Conservation (phyloP, 306 rosid genomes). For the Cicer arietinum region DNA sequence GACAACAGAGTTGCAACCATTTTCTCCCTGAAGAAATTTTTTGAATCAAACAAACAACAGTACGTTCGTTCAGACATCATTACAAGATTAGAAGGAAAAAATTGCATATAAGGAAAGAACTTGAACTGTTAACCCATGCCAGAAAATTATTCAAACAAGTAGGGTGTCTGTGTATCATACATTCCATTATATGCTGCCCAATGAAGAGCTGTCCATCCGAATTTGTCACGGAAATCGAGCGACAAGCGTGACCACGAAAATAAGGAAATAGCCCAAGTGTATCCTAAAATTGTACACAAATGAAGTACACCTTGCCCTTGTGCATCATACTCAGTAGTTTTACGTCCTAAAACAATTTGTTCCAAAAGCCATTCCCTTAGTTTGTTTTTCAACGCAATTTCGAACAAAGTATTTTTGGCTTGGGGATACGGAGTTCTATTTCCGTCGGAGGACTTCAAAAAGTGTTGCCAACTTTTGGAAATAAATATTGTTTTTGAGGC, state of each 20-base stretch:
- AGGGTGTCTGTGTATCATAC: constrained; percentile 42
- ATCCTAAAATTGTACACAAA: constrained; percentile 76
- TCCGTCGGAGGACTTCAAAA: constrained; percentile 60
- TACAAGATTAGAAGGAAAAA: constrained; percentile 30
- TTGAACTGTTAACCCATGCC: no score
- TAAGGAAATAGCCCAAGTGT: constrained; percentile 74
- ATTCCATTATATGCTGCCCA: constrained; percentile 95
- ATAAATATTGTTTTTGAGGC: constrained; percentile 60
- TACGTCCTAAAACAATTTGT: constrained; percentile 60
- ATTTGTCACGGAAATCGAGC: constrained; percentile 82
- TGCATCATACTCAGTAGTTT: constrained; percentile 66
- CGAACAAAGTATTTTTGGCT: constrained; percentile 70
- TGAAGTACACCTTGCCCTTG: constrained; percentile 92
- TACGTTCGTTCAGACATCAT: constrained; percentile 11
- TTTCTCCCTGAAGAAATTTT: constrained; percentile 66
- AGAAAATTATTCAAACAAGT: constrained; percentile 28
- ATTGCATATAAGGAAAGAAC: not conserved
- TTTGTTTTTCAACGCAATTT: constrained; percentile 67
- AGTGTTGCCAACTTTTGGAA: constrained; percentile 58
- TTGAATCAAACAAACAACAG: constrained; percentile 21
- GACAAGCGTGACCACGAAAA: constrained; percentile 79
- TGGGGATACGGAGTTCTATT: constrained; percentile 56
- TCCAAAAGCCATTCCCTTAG: constrained; percentile 88
- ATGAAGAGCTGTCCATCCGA: constrained; percentile 99
- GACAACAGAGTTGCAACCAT: constrained; percentile 80